Evolutionary conservation across 2,329 filamentous ascomycete genomes (phyloP).

Genomic region (Fusarium scirpi): DNA sequence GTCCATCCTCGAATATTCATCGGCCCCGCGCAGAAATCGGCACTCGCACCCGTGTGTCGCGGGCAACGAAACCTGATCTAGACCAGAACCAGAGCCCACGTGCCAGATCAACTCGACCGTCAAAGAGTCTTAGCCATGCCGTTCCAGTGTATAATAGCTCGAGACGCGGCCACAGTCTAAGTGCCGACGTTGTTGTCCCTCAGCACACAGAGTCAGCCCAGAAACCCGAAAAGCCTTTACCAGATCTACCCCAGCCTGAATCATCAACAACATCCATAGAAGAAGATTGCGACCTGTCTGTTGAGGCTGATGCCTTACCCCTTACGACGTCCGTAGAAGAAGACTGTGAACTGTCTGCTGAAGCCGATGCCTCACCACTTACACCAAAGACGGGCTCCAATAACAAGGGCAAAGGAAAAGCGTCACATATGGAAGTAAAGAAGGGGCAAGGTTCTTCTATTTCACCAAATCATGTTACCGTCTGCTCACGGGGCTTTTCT

Average conservation of each 20-base stretch:
- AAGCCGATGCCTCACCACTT: background rate
- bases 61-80: background rate
- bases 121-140: constrained; percentile 9
- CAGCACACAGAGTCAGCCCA: constrained; percentile 5
- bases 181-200: constrained; percentile 14
- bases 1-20: background rate
- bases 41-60: background rate
- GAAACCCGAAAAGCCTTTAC: constrained; percentile 8
- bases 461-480: constrained; percentile 41
- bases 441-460: background rate
- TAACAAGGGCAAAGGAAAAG: background rate
- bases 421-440: background rate
- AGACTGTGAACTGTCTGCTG: background rate
- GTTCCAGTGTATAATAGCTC: constrained; percentile 5
- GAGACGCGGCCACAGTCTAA: constrained; percentile 35
- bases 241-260: constrained; percentile 20
- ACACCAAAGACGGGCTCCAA: background rate
- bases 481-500: constrained; percentile 47
- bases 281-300: constrained; percentile 14
- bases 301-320: background rate
- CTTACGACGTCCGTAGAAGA: constrained; percentile 4
- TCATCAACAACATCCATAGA: constrained; percentile 5
- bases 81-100: background rate
- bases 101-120: constrained; percentile 12
- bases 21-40: background rate